Base-by-base conservation (phyloP, 2,329 filamentous ascomycete genomes). In the Fusarium brevicatenulatum region DNA sequence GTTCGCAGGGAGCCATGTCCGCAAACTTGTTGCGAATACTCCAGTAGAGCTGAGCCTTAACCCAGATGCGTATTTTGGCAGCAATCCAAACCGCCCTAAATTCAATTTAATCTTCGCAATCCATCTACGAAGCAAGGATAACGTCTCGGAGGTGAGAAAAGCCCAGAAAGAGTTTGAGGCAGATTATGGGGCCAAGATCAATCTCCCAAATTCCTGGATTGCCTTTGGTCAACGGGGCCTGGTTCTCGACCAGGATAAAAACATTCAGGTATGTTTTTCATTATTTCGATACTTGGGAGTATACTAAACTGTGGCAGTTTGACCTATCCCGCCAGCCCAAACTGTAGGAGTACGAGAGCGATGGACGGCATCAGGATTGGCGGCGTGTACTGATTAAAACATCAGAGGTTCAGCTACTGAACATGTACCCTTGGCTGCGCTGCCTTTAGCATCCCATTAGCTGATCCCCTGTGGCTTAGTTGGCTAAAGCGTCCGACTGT, bases 401-500 rank as follows among this genome's bases (percentile, higher is more conserved):
- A 3, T 10, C 2, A 36, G 8, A 5, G 2, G 0, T 6, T 4
- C 2, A 0, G 4, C 0, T 5, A 0, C 1, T 2, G 11, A 0
- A 30, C 30, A 32, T 55, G 0, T 4, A 1, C 2, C 0, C 0
- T 3, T 5, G 1, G 4, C 4, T 10, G 2, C 4, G 0, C 2
- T 3, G 0, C 3, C 5, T 1, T 12, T 5, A n/a, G 2, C 21
- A 68, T 68, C 65, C 65, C 54, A 54, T 68, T 57, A 68, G 47
- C 47, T 63, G 43, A 68, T 68, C 72, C 72, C 72, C 68, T 72
- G 71, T 74, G 72, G 72, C 72, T 74, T 74, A 74, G 72, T 74
- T 74, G 72, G 72, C 71, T 74, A 74, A 74, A 74, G 72, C 72
- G 72, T 74, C 72, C 72, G 72, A 74, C 72, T 74, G 72, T 74